phyloP scores from a whole-genome alignment of 2,329 filamentous ascomycete species.

The Phoma herbarum region DNA sequence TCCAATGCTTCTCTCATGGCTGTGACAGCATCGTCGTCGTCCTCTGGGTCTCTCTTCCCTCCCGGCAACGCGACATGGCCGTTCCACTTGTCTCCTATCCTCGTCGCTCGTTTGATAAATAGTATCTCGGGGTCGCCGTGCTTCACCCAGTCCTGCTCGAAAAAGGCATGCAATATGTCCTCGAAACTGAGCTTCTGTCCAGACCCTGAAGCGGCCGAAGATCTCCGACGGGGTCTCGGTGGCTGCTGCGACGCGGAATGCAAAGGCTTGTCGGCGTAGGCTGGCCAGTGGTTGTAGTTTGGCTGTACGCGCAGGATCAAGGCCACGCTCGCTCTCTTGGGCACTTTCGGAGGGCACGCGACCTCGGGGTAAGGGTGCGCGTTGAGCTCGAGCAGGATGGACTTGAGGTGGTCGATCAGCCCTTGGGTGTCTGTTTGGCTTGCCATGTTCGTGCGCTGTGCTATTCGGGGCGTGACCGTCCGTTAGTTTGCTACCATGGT shows the following conservation, averaged over 20 bases:
- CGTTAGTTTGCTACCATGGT: conserved; percentile 1
- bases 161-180: conserved; percentile 65
- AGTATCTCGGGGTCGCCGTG: conserved; percentile 73
- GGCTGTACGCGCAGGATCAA: conserved; percentile 70
- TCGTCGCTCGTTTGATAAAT: conserved; percentile 74
- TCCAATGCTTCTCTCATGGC: conserved; percentile 71
- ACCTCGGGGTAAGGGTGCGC: conserved; percentile 60
- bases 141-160: conserved; percentile 70
- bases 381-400: conserved; percentile 54
- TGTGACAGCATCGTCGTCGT: conserved; percentile 68
- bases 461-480: conserved; percentile 1
- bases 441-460: conserved; percentile 12
- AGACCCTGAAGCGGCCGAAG: conserved; percentile 36
- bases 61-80: conserved; percentile 74
- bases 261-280: conserved; percentile 34
- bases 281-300: conserved; percentile 63
- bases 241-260: conserved; percentile 25
- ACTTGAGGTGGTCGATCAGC: conserved; percentile 53
- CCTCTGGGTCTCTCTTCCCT: conserved; percentile 71
- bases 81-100: conserved; percentile 73
- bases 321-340: conserved; percentile 71
- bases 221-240: conserved; percentile 35
- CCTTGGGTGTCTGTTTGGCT: conserved; percentile 9
- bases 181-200: conserved; percentile 44
- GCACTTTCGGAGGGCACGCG: conserved; percentile 59